phyloP scores from a whole-genome alignment of 495 filamentous ascomycete species.

The Stereocaulon alpinum region DNA sequence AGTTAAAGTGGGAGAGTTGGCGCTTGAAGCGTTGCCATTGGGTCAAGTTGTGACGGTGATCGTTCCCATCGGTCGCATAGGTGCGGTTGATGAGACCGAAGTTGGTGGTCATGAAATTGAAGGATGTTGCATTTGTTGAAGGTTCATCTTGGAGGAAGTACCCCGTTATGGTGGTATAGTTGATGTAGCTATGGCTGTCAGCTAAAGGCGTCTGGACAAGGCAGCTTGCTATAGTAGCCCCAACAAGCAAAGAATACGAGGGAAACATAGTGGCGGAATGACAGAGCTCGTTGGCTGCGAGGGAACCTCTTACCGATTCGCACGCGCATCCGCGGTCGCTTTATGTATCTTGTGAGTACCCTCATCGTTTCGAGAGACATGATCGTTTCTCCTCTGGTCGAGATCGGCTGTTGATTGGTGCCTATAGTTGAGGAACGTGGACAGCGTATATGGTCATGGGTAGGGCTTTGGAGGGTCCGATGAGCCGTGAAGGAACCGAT shows the following conservation, averaged over 20 bases:
- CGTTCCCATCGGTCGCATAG: slow-evolving; percentile 39
- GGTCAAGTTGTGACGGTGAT: slow-evolving; percentile 32
- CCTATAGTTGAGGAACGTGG: slow-evolving; percentile 13
- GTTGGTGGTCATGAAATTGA: slow-evolving; percentile 58
- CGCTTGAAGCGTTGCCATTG: slow-evolving; percentile 59
- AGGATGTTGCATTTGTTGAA: slow-evolving; percentile 48
- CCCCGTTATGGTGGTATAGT: slow-evolving; percentile 55
- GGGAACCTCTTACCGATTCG: too few relatives aligned
- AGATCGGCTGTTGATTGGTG: background rate
- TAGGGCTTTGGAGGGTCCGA: background rate
- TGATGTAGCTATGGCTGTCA: slow-evolving; percentile 27
- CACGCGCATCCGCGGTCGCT: too few relatives aligned
- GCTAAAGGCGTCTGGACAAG: background rate
- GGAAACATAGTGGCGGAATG: slow-evolving; percentile 3
- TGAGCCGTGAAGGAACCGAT: slow-evolving; percentile 4
- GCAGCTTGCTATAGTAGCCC: background rate
- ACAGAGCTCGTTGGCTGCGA: background rate
- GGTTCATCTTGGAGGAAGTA: slow-evolving; percentile 63
- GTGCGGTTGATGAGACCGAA: slow-evolving; percentile 55
- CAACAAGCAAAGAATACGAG: background rate
- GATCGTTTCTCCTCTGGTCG: background rate
- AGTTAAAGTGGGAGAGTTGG: slow-evolving; percentile 46
- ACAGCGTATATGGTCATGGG: background rate
- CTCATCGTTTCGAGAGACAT: background rate
- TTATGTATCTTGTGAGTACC: background rate